Percentiles rank a stretch among this genome's conserved stretches.
Conservation (phyloP, 441 rosid genomes). For the Gossypium trilobum region DNA sequence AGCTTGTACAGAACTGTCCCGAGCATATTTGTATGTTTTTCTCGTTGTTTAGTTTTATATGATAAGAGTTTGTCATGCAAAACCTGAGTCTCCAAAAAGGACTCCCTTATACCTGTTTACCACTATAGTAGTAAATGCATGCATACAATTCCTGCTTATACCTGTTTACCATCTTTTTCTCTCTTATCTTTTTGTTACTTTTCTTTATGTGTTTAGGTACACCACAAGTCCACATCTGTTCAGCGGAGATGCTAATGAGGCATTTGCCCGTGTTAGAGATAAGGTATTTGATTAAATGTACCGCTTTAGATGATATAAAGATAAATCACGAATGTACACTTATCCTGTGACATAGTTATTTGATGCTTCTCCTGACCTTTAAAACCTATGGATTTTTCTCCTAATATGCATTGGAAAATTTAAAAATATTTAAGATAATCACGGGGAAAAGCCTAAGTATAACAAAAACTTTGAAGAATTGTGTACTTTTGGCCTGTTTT, state of each 20-base stretch:
- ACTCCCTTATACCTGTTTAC: neutral
- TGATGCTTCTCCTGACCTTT: neutral
- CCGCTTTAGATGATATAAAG: neutral
- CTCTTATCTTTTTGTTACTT: neutral
- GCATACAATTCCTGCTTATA: constrained; percentile 6
- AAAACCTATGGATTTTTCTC: neutral
- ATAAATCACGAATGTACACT: neutral
- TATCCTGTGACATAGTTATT: neutral
- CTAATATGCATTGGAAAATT: neutral
- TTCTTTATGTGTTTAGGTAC: constrained; percentile 40
- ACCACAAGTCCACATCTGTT: constrained; percentile 96
- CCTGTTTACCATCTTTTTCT: neutral
- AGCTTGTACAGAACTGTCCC: constrained; percentile 50
- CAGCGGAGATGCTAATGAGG: constrained; percentile 60
- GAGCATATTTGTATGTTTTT: constrained; percentile 71
- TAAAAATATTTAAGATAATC: neutral
- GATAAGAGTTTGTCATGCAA: neutral
- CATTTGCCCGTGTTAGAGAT: constrained; percentile 74
- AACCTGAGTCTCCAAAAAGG: neutral
- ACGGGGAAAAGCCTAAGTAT: too few relatives aligned
- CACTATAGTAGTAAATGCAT: neutral
- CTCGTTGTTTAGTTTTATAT: neutral
- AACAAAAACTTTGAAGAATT: neutral
- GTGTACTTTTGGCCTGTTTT: neutral
- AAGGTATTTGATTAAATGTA: constrained; percentile 40